Conservation (phyloP, 75 land plant species). For the Sequoia sempervirens region DNA sequence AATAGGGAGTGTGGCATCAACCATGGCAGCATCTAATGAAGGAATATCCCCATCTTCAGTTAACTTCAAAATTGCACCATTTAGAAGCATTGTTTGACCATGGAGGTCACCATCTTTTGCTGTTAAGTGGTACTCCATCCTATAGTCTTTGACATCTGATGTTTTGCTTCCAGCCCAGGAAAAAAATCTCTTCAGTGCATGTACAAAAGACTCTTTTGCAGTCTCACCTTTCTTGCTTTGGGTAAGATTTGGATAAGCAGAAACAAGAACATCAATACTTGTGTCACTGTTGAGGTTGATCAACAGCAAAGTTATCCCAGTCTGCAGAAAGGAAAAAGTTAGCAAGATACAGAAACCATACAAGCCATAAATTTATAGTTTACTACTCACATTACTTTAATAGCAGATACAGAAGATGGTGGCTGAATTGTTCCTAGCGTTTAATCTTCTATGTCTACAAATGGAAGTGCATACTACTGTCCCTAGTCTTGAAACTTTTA, state of each 20-base stretch:
- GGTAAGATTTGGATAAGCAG: conserved; percentile 9
- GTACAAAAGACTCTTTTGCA: conserved; percentile 6
- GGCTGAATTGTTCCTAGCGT: neutral
- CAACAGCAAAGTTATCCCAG: conserved; percentile 60
- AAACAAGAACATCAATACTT: conserved; percentile 25
- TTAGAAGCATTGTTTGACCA: conserved; percentile 53
- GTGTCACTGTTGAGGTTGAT: conserved; percentile 59
- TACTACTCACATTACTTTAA: neutral
- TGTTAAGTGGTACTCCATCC: conserved; percentile 43
- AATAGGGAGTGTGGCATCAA: conserved; percentile 22
- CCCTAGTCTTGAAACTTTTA: neutral
- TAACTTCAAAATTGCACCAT: conserved; percentile 37
- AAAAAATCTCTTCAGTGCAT: conserved; percentile 24
- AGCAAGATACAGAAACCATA: conserved; percentile 2
- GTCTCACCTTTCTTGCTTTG: conserved; percentile 2
- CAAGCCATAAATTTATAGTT: neutral
- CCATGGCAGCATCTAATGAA: conserved; percentile 17
- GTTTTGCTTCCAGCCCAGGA: conserved; percentile 23
- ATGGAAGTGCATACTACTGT: neutral
- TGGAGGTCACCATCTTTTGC: conserved; percentile 37
- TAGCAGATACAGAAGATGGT: neutral
- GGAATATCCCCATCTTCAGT: conserved; percentile 42
- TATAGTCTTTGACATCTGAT: neutral
- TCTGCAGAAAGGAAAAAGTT: conserved; percentile 30
- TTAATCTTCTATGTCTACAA: neutral